Evolutionary conservation across 2,329 filamentous ascomycete species (phyloP), one percentile per base, ranked within the genome.

Genomic region (Talaromyces sp.): DNA sequence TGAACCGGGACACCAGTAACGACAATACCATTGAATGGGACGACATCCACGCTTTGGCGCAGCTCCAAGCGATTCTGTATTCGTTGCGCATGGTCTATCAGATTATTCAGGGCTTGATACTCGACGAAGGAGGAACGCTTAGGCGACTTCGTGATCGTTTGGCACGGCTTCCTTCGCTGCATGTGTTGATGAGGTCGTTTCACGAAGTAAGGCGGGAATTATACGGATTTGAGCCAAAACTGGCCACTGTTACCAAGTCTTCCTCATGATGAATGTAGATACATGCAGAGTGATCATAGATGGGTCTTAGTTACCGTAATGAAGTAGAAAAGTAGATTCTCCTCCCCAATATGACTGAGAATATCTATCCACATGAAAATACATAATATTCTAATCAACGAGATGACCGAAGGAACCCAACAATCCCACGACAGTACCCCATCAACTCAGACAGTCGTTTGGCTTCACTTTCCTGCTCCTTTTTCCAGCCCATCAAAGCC

Each of bases 391-490:
- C 43, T 39, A 28, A 5, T 35, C 63, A 78, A 60, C 80, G 75
- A 22, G 77, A 72, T 62, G 78, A 85, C 62, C 91, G 83, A 66
- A 96, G 77, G 76, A 94, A 96, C 40, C 84, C 84, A 17, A 95
- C 85, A 22, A 97, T 89, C 63, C 93, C 93, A 63, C 87, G 84
- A 70, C 90, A 95, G 71, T 94, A 97, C 15, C 91, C 91, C 11
- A 95, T 89, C 62, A 97, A 75, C 55, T 84, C 84, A 57, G 88
- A 85, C 57, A 97, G 73, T 57, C 91, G 81, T 60, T 80, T 80
- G 51, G 84, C 82, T 72, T 96, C 92, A 65, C 77, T 79, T 70
- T 86, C 85, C 72, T 93, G 89, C 66, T 88, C 84, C 28, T 73
- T 74, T 71, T 86, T 86, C 89, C 91, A 97, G 64, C 82, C 80